Percentiles rank a stretch among this genome's conserved stretches.
These are phyloP conservation scores for Colletotrichum sp. DNA, from an alignment of 2,329 filamentous ascomycete species.

Conservation along the genomic window DNA sequence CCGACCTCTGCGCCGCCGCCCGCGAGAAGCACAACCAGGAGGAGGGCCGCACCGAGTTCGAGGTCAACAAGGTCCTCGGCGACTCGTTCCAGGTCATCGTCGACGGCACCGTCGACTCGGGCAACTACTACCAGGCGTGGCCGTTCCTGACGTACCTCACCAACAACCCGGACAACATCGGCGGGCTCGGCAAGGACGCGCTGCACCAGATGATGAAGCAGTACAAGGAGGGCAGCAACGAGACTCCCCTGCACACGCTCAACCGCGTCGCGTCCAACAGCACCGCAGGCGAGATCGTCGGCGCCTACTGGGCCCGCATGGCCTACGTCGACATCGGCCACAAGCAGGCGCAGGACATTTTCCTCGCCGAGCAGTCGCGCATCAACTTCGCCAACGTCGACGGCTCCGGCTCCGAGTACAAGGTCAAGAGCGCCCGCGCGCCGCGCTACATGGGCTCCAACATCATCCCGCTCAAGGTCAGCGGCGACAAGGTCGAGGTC, in stretches of 20 bases:
- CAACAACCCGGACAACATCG: slow-evolving; percentile 50
- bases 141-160: slow-evolving; percentile 54
- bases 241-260: slow-evolving; percentile 54
- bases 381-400: slow-evolving; percentile 51
- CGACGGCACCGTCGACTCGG: slow-evolving; percentile 44
- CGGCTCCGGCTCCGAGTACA: slow-evolving; percentile 38
- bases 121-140: slow-evolving; percentile 59
- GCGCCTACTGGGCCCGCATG: slow-evolving; percentile 58
- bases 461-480: slow-evolving; percentile 48
- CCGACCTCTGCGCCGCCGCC: slow-evolving; percentile 44
- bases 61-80: slow-evolving; percentile 49
- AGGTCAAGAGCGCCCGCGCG: slow-evolving; percentile 44
- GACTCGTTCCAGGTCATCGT: slow-evolving; percentile 54
- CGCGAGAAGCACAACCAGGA: slow-evolving; percentile 39
- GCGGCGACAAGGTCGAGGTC: slow-evolving; percentile 34
- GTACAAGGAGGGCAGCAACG: slow-evolving; percentile 49
- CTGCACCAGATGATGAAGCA: slow-evolving; percentile 47
- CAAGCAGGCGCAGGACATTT: slow-evolving; percentile 40
- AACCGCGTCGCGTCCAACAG: slow-evolving; percentile 39
- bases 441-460: slow-evolving; percentile 57
- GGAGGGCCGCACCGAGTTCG: slow-evolving; percentile 41
- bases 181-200: slow-evolving; percentile 44
- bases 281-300: slow-evolving; percentile 46
- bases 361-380: slow-evolving; percentile 35
- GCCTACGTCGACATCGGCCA: slow-evolving; percentile 57